Evolutionary conservation across 2,329 filamentous ascomycete species (phyloP), one percentile per base, ranked within the genome.

Genomic region (Microdochium trichocladiopsis): DNA sequence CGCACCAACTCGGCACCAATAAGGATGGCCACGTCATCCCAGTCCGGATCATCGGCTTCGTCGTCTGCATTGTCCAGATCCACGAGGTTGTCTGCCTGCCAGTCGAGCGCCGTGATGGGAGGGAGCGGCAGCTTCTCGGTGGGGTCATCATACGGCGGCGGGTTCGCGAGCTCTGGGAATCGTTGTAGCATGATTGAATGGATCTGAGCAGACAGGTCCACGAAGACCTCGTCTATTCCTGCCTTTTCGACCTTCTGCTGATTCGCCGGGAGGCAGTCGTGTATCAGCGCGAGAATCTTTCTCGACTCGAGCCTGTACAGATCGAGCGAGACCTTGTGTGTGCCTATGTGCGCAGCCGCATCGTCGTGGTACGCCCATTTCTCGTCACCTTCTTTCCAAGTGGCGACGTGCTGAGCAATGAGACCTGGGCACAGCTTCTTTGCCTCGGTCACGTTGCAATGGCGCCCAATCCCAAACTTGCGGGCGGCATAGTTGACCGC

Each of bases 401-500:
- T 97, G 45, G 91, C 92, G 18, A 97, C 94, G 67, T 99, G 94
- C 69, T 96, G 93, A 51, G 88, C 75, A 52, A 95, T 84, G 25
- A 99, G 77, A 14, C 87, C 76, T 0, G 93, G 92, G 62, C 94
- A 99, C 56, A 90, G 75, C 68, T 93, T 93, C 68, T 84, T 86
- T 18, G 94, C 94, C 63, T 97, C 94, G 3, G 77, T 76, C 43
- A 90, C 79, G 9, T 84, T 88, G 57, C 93, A 85, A 71, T 95
- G 89, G 31, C 93, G 77, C 47, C 77, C 86, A 51, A 99, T 84
- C 2, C 90, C 91, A 61, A 83, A 92, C 9, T 80, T 79, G 16
- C 94, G 84, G 4, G 93, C 92, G 2, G 94, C 84, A 64, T 99
- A 99, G 72, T 99, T 99, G 69, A 99, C 84, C 2, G 94, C 94